Evolutionary conservation across 306 rosid species (phyloP), one percentile per base, ranked within the genome.

Genomic region (Cyclanthera cordifolia): DNA sequence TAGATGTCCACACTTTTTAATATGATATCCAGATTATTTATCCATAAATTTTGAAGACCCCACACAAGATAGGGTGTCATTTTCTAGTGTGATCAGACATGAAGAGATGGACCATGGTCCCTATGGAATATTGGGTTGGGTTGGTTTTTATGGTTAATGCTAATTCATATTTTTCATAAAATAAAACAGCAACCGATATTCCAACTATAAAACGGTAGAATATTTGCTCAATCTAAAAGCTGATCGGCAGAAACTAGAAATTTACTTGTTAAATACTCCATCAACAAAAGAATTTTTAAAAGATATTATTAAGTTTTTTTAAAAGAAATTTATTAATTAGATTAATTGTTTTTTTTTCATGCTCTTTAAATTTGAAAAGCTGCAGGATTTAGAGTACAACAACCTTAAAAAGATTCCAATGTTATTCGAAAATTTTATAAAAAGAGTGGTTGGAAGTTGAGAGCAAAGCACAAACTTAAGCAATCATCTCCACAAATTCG

Each of bases 251-350:
- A 64, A 39, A 64, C 69, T 21, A 30, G 52, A 0, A 64, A 30
- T 20, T 64, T 41, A 41, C 69, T 39, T 64, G 69, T 64, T 64
- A 21, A 37, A 43, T 64, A 64, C 69, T 64, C 69, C 69, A 64
- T 23, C 34, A 19, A 64, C 17, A 43, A 3, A 41, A 11, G 2
- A 41, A 39, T 17, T 32, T 32, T 7, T n/a, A 10, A 4, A 59
- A 25, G 43, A 41, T 8, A 32, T 59, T 59, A 0, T 16, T 32
- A 9, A 11, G 46, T 17, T 37, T 8, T n/a, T 8, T n/a, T n/a
- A n/a, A 32, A 16, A 28, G 19, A 16, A 27, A 27, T 15, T 16
- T 14, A 13, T 20, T 8, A 20, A 2, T 8, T 6, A 19, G 25
- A 5, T 14, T 14, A 2, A 13, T 4, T 49, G 4, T n/a, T n/a